A percentile compares a stretch with the other conserved stretches of the same genome.
phyloP scores from a whole-genome alignment of 352 stramenopile species.

The Phytophthora pistaciae region DNA sequence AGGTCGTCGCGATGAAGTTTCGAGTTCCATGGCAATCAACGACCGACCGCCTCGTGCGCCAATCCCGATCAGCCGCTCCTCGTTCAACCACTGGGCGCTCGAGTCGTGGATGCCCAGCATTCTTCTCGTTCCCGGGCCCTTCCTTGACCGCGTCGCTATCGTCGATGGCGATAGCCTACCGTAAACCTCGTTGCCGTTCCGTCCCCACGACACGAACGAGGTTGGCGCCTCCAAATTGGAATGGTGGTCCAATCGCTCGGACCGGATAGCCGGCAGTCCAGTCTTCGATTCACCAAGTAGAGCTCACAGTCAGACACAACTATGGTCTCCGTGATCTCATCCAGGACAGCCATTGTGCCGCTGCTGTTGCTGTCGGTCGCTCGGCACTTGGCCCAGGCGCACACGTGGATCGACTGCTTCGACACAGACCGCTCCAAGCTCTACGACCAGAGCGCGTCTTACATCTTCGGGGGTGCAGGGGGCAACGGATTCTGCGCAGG shows the following conservation, averaged over 20 bases:
- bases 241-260: neutral
- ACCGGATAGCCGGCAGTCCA: constrained; percentile 21
- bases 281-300: constrained; percentile 23
- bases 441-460: constrained; percentile 69
- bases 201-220: constrained; percentile 20
- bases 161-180: neutral
- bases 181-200: constrained; percentile 27
- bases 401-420: constrained; percentile 72
- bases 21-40: constrained; percentile 25
- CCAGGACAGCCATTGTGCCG: constrained; percentile 9
- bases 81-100: constrained; percentile 9
- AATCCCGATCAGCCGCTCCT: constrained; percentile 24
- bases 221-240: too few relatives aligned
- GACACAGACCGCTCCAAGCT: constrained; percentile 64
- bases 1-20: constrained; percentile 14
- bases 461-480: constrained; percentile 75
- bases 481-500: constrained; percentile 73
- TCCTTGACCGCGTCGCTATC: constrained; percentile 14
- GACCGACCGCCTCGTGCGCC: constrained; percentile 4
- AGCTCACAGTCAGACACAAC: neutral
- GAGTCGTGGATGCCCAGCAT: constrained; percentile 17
- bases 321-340: constrained; percentile 32
- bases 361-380: constrained; percentile 20
- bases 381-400: constrained; percentile 38
- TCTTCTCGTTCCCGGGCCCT: constrained; percentile 24